Conservation (phyloP, 176 grass and related monocot genomes). For the Zoysia pacifica region DNA sequence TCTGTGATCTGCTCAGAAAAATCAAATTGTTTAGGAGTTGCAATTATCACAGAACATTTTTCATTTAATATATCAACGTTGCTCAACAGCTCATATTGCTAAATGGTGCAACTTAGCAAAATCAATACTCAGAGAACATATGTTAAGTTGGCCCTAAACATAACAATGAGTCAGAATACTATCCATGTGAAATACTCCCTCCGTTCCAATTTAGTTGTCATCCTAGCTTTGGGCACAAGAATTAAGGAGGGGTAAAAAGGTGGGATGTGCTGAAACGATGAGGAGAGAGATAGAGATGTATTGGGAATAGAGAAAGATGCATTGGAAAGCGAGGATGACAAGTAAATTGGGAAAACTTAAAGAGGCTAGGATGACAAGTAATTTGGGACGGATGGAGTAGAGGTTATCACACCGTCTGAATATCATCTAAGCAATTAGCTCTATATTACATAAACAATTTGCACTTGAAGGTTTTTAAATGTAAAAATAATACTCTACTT, state of each 20-base stretch:
- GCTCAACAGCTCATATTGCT: background rate
- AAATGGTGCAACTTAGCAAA: slow-evolving; percentile 19
- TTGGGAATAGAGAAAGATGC: no score
- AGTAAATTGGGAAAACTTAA: no score
- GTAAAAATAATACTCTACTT: slow-evolving; percentile 46
- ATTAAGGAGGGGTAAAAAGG: no score
- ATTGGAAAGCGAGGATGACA: no score
- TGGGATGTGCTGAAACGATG: no score
- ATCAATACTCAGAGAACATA: background rate
- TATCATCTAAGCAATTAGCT: slow-evolving; percentile 3
- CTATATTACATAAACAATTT: background rate
- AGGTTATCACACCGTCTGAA: background rate
- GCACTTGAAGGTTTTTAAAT: slow-evolving; percentile 8
- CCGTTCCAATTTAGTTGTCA: no score
- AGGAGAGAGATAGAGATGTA: no score
- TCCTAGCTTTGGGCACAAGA: no score
- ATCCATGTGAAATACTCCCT: background rate
- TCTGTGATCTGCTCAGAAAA: background rate
- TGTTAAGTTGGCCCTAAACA: slow-evolving; percentile 3
- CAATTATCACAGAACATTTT: background rate
- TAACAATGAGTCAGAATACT: background rate
- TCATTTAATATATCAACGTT: background rate
- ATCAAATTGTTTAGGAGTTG: slow-evolving; percentile 3
- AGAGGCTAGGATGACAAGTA: no score
- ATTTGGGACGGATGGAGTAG: no score